phyloP scores from a whole-genome alignment of 2,329 filamentous ascomycete species.

The Claviceps pazoutovae region DNA sequence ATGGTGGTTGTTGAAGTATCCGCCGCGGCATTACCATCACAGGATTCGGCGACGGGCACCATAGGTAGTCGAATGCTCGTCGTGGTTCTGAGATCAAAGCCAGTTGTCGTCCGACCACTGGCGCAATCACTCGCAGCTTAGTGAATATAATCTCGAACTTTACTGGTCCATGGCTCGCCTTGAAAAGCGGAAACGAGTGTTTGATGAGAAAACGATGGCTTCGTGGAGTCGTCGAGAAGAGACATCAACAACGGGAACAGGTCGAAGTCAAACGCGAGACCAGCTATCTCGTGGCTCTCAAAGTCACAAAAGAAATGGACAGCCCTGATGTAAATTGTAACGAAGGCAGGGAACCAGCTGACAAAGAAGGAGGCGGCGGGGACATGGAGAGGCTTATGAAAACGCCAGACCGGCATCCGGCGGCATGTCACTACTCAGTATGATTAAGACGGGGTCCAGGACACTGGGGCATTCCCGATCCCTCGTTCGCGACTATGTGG shows the following conservation, averaged over 20 bases:
- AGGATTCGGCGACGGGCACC: not conserved
- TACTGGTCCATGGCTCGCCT: not conserved
- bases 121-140: not conserved
- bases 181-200: too few species aligned
- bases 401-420: not conserved
- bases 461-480: not conserved
- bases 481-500: constrained; percentile 2
- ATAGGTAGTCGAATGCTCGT: not conserved
- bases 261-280: not conserved
- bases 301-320: not conserved
- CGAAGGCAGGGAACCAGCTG: not conserved
- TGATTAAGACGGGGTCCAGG: not conserved
- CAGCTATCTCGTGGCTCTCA: not conserved
- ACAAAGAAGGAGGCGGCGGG: not conserved
- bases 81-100: not conserved
- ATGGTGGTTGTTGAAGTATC: not conserved
- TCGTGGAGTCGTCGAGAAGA: not conserved
- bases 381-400: not conserved
- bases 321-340: not conserved
- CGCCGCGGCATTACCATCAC: not conserved
- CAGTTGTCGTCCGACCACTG: not conserved
- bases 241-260: not conserved
- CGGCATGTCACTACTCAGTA: not conserved
- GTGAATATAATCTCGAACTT: not conserved
- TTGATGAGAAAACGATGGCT: not conserved